Evolutionary conservation across 345 rosid species (phyloP).

Genomic region (Citrus sp.): DNA sequence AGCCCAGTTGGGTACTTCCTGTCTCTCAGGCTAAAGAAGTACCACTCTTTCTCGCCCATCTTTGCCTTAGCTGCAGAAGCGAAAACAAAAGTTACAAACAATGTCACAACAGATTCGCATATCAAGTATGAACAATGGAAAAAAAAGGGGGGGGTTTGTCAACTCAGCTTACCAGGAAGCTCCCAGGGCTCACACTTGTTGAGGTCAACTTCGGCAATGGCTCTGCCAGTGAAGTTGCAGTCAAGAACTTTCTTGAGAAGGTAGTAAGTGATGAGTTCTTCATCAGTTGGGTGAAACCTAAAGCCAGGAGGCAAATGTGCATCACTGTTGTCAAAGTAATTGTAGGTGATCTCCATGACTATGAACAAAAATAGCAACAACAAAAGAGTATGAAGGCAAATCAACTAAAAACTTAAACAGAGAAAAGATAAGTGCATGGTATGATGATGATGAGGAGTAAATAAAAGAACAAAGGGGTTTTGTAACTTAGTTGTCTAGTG

Average conservation of each 20-base stretch:
- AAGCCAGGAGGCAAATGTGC: conserved; percentile 81
- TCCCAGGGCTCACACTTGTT: conserved; percentile 99
- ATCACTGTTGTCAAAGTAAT: conserved; percentile 39
- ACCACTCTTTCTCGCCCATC: conserved; percentile 98
- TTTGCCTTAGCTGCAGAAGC: conserved; percentile 67
- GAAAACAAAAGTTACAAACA: not conserved
- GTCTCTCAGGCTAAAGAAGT: conserved; percentile 79
- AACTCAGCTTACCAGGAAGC: conserved; percentile 61
- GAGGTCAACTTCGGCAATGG: conserved; percentile 86
- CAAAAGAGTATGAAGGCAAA: not conserved
- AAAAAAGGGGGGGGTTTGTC: no score
- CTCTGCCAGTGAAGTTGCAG: conserved; percentile 62
- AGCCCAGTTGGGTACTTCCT: conserved; percentile 95
- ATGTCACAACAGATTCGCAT: no score
- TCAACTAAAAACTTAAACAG: not conserved
- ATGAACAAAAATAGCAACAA: conserved; percentile 16
- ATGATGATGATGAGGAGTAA: not conserved
- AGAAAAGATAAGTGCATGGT: not conserved
- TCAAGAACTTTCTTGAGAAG: conserved; percentile 82
- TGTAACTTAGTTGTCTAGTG: not conserved
- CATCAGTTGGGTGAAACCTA: conserved; percentile 93
- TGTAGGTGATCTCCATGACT: conserved; percentile 57
- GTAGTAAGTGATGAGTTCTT: conserved; percentile 88
- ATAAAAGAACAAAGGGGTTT: not conserved
- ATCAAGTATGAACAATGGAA: not conserved